Evolutionary conservation across 371 early-diverging fungal species (phyloP).

Genomic region (Mortierella sp.): DNA sequence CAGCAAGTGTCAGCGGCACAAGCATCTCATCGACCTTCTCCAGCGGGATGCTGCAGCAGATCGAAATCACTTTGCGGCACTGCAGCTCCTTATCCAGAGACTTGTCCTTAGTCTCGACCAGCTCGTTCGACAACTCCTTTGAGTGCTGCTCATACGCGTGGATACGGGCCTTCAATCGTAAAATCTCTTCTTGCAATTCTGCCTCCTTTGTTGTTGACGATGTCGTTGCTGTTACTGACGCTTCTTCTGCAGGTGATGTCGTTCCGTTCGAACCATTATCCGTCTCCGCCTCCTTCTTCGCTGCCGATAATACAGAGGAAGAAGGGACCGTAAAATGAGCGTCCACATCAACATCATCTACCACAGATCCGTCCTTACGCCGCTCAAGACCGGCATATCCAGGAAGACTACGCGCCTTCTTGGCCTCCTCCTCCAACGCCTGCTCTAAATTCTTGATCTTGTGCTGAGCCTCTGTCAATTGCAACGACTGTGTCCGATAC

Average conservation of each 20-base stretch:
- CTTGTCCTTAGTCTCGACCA: slow-evolving; percentile 56
- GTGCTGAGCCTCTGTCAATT: slow-evolving; percentile 70
- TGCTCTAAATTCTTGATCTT: slow-evolving; percentile 66
- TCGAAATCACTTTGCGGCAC: slow-evolving; percentile 82
- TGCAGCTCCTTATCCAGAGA: slow-evolving; percentile 71
- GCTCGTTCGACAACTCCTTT: slow-evolving; percentile 59
- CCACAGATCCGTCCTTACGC: slow-evolving; percentile 10
- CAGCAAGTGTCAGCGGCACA: slow-evolving; percentile 75
- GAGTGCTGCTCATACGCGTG: slow-evolving; percentile 64
- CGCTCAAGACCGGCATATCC: slow-evolving; percentile 28
- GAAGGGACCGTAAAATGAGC: slow-evolving; percentile 4
- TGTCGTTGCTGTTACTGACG: neutral
- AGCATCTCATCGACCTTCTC: slow-evolving; percentile 80
- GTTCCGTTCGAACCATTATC: slow-evolving; percentile 2
- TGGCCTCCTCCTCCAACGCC: slow-evolving; percentile 58
- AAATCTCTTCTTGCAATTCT: slow-evolving; percentile 52
- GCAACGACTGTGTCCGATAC: slow-evolving; percentile 62
- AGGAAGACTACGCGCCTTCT: slow-evolving; percentile 38
- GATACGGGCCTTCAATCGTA: slow-evolving; percentile 61
- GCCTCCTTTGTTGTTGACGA: slow-evolving; percentile 7
- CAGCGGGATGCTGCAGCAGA: slow-evolving; percentile 77
- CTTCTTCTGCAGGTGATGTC: neutral
- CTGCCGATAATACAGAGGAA: slow-evolving; percentile 1
- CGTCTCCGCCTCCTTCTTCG: slow-evolving; percentile 15
- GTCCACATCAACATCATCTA: neutral